Conservation (phyloP, 2,329 filamentous ascomycete genomes). For the Nemania sp. region DNA sequence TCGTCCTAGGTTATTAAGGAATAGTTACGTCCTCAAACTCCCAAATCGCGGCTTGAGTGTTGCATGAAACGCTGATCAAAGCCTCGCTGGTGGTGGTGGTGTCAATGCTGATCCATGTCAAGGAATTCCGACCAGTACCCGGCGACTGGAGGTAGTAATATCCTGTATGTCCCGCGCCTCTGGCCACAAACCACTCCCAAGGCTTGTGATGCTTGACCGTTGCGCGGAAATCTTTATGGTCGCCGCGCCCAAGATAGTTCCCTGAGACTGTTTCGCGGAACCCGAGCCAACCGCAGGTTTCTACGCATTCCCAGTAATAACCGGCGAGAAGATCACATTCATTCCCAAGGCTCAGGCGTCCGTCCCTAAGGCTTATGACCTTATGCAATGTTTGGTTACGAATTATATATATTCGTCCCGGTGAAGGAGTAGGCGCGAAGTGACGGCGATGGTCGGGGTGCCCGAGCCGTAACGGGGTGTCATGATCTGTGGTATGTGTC, state of each 20-base stretch:
- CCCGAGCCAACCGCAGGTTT: conserved; percentile 2
- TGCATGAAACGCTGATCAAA: background rate
- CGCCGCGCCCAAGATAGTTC: conserved; percentile 1
- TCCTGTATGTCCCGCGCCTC: background rate
- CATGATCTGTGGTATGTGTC: too few species aligned
- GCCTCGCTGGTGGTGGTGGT: background rate
- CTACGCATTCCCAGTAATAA: background rate
- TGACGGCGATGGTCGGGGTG: too few species aligned
- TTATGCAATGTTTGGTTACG: background rate
- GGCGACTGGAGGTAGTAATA: conserved; percentile 4
- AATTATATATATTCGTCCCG: conserved; percentile 6
- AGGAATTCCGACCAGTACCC: background rate
- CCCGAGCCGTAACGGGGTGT: too few species aligned
- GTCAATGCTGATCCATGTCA: conserved; percentile 3
- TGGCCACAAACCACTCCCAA: conserved; percentile 6
- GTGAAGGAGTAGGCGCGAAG: background rate
- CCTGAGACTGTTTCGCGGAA: background rate
- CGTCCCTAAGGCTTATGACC: background rate
- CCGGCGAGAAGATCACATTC: background rate
- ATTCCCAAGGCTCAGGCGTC: background rate
- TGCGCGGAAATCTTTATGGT: conserved; percentile 1
- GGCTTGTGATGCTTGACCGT: background rate
- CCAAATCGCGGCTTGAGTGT: conserved; percentile 4
- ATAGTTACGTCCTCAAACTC: conserved; percentile 11
- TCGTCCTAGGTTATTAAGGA: too few species aligned